Evolutionary conservation across 495 filamentous ascomycete species (phyloP).

Genomic region (Saxophila tyrrhenica): DNA sequence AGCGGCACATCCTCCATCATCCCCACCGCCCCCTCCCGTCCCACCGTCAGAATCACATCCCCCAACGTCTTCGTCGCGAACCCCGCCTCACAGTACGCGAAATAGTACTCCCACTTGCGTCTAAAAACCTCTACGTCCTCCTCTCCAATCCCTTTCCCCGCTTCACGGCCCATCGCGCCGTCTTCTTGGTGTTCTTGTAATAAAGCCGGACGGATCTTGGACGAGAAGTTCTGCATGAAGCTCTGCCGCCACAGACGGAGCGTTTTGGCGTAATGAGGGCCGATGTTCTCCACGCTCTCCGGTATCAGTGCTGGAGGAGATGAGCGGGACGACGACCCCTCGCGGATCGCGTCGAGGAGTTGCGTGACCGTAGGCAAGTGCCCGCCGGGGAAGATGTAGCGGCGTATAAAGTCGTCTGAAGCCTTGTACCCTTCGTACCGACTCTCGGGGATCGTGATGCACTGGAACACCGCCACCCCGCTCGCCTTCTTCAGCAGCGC

Average conservation of each 20-base stretch:
- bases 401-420: slow-evolving; percentile 51
- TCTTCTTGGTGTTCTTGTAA: slow-evolving; percentile 35
- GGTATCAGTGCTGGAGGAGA: slow-evolving; percentile 37
- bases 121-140: slow-evolving; percentile 52
- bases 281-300: slow-evolving; percentile 54
- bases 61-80: slow-evolving; percentile 59
- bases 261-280: slow-evolving; percentile 58
- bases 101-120: slow-evolving; percentile 68
- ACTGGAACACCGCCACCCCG: slow-evolving; percentile 60
- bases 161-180: slow-evolving; percentile 2
- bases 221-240: slow-evolving; percentile 50
- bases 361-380: slow-evolving; percentile 57
- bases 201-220: slow-evolving; percentile 43
- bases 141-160: slow-evolving; percentile 34
- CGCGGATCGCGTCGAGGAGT: slow-evolving; percentile 46
- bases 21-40: slow-evolving; percentile 53
- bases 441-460: slow-evolving; percentile 62
- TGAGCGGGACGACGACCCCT: slow-evolving; percentile 40
- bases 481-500: slow-evolving; percentile 48
- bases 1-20: slow-evolving; percentile 56
- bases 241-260: slow-evolving; percentile 54
- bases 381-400: slow-evolving; percentile 65
- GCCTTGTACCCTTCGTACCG: slow-evolving; percentile 34
- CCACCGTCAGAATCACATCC: slow-evolving; percentile 57
- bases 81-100: slow-evolving; percentile 60